These are phyloP conservation scores for Oryza coarctata DNA, from an alignment of 176 grass and related monocot genomes.

Conservation along the genomic window DNA sequence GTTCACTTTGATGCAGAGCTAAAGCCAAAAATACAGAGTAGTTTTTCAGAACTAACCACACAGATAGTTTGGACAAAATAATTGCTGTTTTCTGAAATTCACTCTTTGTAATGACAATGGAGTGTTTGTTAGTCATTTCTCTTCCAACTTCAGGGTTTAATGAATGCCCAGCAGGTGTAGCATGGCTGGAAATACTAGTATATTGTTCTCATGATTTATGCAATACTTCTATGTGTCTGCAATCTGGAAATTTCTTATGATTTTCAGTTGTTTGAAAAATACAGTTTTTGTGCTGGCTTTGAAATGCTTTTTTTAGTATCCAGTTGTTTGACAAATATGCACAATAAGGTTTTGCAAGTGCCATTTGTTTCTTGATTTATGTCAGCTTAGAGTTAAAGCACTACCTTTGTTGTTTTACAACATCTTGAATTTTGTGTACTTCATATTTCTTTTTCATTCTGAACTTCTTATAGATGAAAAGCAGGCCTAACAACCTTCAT, in stretches of 20 bases:
- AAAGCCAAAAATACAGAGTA: too few species aligned
- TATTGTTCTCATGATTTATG: slow-evolving; percentile 5
- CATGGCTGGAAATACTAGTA: not conserved
- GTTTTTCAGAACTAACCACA: too few species aligned
- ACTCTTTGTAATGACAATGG: too few species aligned
- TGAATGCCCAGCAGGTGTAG: not conserved
- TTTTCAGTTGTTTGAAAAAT: not conserved
- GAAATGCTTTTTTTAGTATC: not conserved
- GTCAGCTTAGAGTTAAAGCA: not conserved
- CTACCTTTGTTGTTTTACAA: not conserved
- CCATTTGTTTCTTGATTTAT: not conserved
- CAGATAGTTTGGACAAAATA: too few species aligned
- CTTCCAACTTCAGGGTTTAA: not conserved
- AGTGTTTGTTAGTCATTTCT: too few species aligned
- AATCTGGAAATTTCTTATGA: not conserved
- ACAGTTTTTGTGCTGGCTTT: not conserved
- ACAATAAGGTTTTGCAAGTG: not conserved
- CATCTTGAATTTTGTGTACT: not conserved
- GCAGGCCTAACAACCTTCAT: not conserved
- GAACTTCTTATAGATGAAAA: not conserved
- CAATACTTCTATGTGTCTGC: not conserved
- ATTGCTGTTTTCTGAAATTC: not conserved
- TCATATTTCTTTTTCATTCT: not conserved
- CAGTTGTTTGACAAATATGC: slow-evolving; percentile 11
- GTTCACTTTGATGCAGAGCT: too few species aligned